Evolutionary conservation across 2,329 filamentous ascomycete genomes (phyloP).

Genomic region (Verticillium isaacii): DNA sequence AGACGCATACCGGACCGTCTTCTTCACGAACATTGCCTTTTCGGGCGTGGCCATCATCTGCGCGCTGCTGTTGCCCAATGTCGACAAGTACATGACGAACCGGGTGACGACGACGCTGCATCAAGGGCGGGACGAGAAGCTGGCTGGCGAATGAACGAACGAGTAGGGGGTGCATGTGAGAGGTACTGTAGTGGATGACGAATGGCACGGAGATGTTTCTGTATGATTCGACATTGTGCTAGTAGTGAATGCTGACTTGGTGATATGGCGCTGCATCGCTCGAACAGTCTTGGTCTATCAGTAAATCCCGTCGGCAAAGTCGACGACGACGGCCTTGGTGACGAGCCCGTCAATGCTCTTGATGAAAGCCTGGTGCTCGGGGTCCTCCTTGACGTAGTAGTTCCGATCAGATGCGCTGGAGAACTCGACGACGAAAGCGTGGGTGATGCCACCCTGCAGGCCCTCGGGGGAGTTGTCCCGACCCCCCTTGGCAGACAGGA

Average conservation of each 20-base stretch:
- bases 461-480: constrained; percentile 59
- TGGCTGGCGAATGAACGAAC: constrained; percentile 1
- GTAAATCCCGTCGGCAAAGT: constrained; percentile 37
- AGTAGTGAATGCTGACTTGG: background rate
- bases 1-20: constrained; percentile 27
- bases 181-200: background rate
- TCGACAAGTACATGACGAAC: constrained; percentile 25
- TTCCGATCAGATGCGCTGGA: constrained; percentile 58
- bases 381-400: constrained; percentile 65
- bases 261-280: background rate
- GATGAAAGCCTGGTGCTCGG: constrained; percentile 58
- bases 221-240: background rate
- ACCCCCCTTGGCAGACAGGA: constrained; percentile 54
- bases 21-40: constrained; percentile 28
- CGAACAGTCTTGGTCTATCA: background rate
- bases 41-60: constrained; percentile 23
- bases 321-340: constrained; percentile 52
- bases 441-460: constrained; percentile 57
- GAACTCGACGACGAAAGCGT: constrained; percentile 68
- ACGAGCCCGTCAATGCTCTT: constrained; percentile 40
- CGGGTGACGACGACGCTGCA: constrained; percentile 27
- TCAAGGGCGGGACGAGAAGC: constrained; percentile 16
- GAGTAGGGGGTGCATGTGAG: too few relatives aligned
- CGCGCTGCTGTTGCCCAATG: constrained; percentile 24
- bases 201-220: background rate